These are phyloP conservation scores for Bolboschoenoplectus hybrid DNA, from an alignment of 202 grass and related monocot genomes.

Conservation along the genomic window DNA sequence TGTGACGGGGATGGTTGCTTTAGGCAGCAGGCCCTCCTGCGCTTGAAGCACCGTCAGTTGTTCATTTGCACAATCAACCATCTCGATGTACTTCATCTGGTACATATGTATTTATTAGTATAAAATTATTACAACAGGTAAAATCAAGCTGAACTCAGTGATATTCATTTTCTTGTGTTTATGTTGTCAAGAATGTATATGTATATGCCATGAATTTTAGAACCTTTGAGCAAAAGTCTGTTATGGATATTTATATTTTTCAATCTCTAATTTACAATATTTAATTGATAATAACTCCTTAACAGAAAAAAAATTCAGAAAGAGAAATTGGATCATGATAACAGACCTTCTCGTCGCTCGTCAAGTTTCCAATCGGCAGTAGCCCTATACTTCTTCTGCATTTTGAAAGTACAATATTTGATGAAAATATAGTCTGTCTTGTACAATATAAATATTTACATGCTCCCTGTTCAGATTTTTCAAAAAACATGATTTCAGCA, in stretches of 20 bases:
- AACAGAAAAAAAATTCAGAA: background rate
- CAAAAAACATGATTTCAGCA: background rate
- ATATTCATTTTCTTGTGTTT: background rate
- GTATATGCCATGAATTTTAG: background rate
- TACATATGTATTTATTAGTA: background rate
- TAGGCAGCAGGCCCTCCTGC: background rate
- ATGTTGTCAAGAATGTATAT: background rate
- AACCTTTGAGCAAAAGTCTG: background rate
- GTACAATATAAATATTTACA: background rate
- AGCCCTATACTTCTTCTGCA: background rate
- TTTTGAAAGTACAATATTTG: background rate
- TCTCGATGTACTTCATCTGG: background rate
- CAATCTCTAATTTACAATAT: background rate
- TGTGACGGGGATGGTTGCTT: background rate
- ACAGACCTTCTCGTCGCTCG: background rate
- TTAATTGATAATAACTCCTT: background rate
- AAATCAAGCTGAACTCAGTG: background rate
- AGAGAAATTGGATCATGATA: background rate
- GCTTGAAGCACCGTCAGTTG: background rate
- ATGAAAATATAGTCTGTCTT: background rate
- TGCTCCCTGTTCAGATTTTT: background rate
- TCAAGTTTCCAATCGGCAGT: background rate
- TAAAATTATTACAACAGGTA: background rate
- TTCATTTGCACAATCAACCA: background rate
- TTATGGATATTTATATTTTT: background rate